Conservation (phyloP, 495 filamentous ascomycete genomes). For the Podospora comata region DNA sequence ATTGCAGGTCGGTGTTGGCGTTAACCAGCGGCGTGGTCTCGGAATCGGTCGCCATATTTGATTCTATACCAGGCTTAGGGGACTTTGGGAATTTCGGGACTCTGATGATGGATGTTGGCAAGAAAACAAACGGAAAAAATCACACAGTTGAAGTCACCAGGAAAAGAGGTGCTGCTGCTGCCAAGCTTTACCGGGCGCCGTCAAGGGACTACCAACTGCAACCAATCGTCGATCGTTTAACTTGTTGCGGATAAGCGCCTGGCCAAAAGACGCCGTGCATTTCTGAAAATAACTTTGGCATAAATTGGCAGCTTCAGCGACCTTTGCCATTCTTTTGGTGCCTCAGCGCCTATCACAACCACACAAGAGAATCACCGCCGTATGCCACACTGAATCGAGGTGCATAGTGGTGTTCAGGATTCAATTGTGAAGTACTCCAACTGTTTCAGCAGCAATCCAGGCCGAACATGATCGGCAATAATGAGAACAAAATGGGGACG, state of each 20-base stretch:
- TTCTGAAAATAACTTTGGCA: no score
- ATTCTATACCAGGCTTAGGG: neutral
- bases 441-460: no score
- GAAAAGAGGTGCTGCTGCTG: neutral
- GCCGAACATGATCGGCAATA: no score
- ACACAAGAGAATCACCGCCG: no score
- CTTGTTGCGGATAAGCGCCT: neutral
- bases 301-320: no score
- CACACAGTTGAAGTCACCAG: neutral
- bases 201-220: neutral
- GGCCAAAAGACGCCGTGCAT: neutral
- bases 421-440: no score
- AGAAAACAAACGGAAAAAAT: neutral
- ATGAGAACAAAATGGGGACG: no score
- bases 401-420: no score
- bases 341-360: no score
- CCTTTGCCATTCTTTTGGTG: no score
- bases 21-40: conserved; percentile 1
- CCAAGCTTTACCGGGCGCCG: neutral
- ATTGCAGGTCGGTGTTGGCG: conserved; percentile 18
- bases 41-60: neutral
- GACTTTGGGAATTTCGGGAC: neutral
- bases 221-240: neutral
- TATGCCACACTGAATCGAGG: no score
- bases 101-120: neutral